A percentile compares a stretch with the other conserved stretches of the same genome.
phyloP scores from a whole-genome alignment of 2,329 filamentous ascomycete species.

The Phaeosphaeria sp. region DNA sequence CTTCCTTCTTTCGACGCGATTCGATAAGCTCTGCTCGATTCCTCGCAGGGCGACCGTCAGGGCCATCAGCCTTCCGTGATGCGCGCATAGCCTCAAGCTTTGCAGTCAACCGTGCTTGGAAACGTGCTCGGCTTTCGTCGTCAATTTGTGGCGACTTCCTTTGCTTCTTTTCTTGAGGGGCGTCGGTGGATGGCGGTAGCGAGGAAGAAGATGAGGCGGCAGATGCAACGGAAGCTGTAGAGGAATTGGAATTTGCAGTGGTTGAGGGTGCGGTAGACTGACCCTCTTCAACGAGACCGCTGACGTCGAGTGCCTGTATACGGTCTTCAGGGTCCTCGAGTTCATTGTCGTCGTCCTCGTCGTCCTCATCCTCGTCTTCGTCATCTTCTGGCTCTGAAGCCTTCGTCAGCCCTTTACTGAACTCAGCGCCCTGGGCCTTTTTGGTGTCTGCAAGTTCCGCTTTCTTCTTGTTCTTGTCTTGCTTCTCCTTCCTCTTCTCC shows the following conservation, averaged over 20 bases:
- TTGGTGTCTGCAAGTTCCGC: slow-evolving; percentile 25
- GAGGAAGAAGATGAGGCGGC: slow-evolving; percentile 58
- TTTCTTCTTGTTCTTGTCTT: slow-evolving; percentile 49
- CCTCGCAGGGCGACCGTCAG: slow-evolving; percentile 80
- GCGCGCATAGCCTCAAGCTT: slow-evolving; percentile 86
- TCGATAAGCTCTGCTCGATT: slow-evolving; percentile 94
- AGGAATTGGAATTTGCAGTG: slow-evolving; percentile 44
- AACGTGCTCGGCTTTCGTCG: slow-evolving; percentile 69
- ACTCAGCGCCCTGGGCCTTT: slow-evolving; percentile 40
- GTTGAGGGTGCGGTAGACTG: slow-evolving; percentile 43
- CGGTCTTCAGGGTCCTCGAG: slow-evolving; percentile 38
- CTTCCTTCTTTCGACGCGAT: slow-evolving; percentile 83
- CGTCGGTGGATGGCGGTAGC: slow-evolving; percentile 43
- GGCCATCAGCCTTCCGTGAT: slow-evolving; percentile 84
- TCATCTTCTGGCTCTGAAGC: slow-evolving; percentile 33
- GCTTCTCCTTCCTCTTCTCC: slow-evolving; percentile 56
- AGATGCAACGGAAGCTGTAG: slow-evolving; percentile 50
- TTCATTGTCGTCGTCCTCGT: slow-evolving; percentile 31
- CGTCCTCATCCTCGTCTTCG: slow-evolving; percentile 26
- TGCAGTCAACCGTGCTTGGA: slow-evolving; percentile 79
- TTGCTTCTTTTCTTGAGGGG: slow-evolving; percentile 34
- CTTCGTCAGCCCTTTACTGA: slow-evolving; percentile 31
- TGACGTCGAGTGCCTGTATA: slow-evolving; percentile 45
- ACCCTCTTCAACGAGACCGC: slow-evolving; percentile 46
- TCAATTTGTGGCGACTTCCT: slow-evolving; percentile 42